Conservation (phyloP, 345 rosid species). For the Syzygium oleosum region DNA sequence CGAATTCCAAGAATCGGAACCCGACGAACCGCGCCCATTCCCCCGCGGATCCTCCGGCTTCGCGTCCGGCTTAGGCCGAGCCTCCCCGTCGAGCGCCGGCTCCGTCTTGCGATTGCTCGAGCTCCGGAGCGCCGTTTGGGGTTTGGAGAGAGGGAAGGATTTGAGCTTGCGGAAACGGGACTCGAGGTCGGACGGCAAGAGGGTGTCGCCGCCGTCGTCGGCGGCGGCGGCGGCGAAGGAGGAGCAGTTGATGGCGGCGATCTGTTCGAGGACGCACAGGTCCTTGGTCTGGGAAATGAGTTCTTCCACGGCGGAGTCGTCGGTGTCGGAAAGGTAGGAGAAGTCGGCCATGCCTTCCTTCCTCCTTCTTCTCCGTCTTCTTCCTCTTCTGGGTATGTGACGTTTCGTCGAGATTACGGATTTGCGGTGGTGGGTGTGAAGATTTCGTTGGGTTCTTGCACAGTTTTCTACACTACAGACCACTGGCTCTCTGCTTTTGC, state of each 20-base stretch:
- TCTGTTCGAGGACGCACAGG: slow-evolving; percentile 60
- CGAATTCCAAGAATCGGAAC: slow-evolving; percentile 1
- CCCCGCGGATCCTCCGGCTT: not conserved
- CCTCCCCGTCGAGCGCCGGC: not conserved
- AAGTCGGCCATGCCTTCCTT: slow-evolving; percentile 44
- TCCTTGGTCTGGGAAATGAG: slow-evolving; percentile 60
- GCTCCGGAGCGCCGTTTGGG: slow-evolving; percentile 7
- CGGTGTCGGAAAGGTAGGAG: slow-evolving; percentile 59
- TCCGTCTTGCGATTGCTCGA: not conserved
- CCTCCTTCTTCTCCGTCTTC: not conserved
- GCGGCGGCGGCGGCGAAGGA: slow-evolving; percentile 12
- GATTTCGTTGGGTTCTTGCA: not conserved
- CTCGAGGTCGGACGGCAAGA: slow-evolving; percentile 65
- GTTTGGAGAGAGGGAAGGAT: slow-evolving; percentile 35
- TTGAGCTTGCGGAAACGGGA: slow-evolving; percentile 72
- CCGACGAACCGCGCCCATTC: not conserved
- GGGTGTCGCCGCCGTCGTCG: slow-evolving; percentile 13
- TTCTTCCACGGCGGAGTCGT: slow-evolving; percentile 72
- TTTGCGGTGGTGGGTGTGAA: rapidly evolving
- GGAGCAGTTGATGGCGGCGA: slow-evolving; percentile 70
- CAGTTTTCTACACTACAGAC: not conserved
- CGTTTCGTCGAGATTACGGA: not conserved
- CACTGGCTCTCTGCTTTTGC: not conserved
- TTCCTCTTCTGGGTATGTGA: not conserved
- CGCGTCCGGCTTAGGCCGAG: not conserved